phyloP scores from a whole-genome alignment of 768 basidiomycete genomes.

The Trichaptum fuscoviolaceum region DNA sequence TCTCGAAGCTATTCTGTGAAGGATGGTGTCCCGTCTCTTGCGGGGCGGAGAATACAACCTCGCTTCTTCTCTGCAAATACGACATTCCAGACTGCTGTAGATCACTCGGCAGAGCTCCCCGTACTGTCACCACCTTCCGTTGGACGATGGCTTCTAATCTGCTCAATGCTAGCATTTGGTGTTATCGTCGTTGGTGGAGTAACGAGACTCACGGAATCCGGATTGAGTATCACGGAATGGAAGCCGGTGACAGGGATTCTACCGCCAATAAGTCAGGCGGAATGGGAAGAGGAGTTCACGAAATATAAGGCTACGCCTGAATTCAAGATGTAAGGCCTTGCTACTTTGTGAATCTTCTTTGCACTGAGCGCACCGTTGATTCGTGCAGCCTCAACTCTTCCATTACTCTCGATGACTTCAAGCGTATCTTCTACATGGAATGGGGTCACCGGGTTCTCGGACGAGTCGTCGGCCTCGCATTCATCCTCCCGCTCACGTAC shows the following conservation, averaged over 20 bases:
- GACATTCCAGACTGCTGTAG: constrained; percentile 12
- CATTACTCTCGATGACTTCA: constrained; percentile 87
- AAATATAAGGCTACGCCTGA: constrained; percentile 96
- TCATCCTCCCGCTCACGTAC: constrained; percentile 81
- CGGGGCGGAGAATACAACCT: constrained; percentile 21
- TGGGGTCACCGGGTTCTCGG: constrained; percentile 95
- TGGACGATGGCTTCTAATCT: constrained; percentile 79
- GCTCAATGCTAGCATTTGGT: constrained; percentile 81
- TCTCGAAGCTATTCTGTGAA: constrained; percentile 1
- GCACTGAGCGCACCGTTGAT: constrained; percentile 7
- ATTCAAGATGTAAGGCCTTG: constrained; percentile 76
- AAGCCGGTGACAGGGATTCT: constrained; percentile 83
- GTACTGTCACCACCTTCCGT: constrained; percentile 65
- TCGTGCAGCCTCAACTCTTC: constrained; percentile 74
- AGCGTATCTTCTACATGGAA: constrained; percentile 97
- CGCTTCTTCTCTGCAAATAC: constrained; percentile 36
- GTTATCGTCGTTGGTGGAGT: constrained; percentile 96
- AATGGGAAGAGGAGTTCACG: constrained; percentile 86
- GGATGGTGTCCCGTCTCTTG: background rate
- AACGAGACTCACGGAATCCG: constrained; percentile 95
- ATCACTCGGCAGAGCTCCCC: constrained; percentile 34
- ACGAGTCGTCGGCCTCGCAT: constrained; percentile 75
- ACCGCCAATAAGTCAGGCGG: constrained; percentile 68
- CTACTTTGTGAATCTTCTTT: constrained; percentile 4
- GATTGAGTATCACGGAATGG: constrained; percentile 98